Evolutionary conservation across 805 yeast species (phyloP).

Genomic region (Cephaloascus albidus): DNA sequence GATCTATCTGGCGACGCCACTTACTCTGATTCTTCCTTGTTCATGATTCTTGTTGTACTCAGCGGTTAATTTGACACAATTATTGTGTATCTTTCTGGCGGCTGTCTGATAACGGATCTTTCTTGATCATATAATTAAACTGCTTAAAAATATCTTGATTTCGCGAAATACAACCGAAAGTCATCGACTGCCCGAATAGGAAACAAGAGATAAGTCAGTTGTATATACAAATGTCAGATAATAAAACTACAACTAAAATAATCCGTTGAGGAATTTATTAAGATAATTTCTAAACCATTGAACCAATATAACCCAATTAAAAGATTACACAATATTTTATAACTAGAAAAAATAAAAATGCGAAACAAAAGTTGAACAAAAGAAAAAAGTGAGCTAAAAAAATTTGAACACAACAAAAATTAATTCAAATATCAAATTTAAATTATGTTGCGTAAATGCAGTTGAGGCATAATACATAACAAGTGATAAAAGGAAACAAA

Average conservation of each 20-base stretch:
- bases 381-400: too few relatives aligned
- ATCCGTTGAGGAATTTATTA: constrained; percentile 1
- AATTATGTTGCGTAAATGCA: not conserved
- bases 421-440: not conserved
- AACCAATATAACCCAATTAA: not conserved
- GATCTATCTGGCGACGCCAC: not conserved
- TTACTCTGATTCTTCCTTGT: not conserved
- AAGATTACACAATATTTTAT: not conserved
- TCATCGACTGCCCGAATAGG: too few relatives aligned
- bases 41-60: too few relatives aligned
- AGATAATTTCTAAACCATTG: not conserved
- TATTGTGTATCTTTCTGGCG: not conserved
- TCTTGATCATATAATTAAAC: not conserved
- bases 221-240: not conserved
- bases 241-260: not conserved
- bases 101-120: not conserved
- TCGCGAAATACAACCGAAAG: too few relatives aligned
- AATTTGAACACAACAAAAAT: not conserved
- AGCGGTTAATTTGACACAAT: too few relatives aligned
- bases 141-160: too few relatives aligned
- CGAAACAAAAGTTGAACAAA: not conserved
- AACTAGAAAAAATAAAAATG: not conserved
- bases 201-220: too few relatives aligned
- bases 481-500: too few relatives aligned
- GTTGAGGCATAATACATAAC: constrained; percentile 1